Percentiles rank a stretch among this genome's conserved stretches.
Evolutionary conservation across 805 yeast species (phyloP).

Genomic region (Starmerella stigmatis): DNA sequence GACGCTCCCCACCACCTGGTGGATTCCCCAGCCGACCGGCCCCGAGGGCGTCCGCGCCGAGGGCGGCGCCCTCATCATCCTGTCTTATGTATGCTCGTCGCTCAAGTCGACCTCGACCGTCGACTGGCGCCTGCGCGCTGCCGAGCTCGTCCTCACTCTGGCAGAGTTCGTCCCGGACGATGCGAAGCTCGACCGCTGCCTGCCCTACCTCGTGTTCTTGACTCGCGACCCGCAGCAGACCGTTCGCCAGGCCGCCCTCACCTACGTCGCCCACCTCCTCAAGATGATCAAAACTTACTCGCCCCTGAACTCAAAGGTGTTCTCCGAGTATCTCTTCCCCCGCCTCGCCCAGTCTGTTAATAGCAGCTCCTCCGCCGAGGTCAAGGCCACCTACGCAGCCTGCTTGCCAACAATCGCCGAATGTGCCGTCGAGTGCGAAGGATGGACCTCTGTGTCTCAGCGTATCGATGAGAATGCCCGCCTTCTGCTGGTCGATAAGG

Average conservation of each 20-base stretch:
- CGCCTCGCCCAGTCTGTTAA: slow-evolving; percentile 40
- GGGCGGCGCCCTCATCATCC: slow-evolving; percentile 45
- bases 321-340: slow-evolving; percentile 76
- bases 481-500: slow-evolving; percentile 57
- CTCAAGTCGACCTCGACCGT: slow-evolving; percentile 53
- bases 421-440: slow-evolving; percentile 39
- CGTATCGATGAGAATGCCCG: slow-evolving; percentile 59
- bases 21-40: slow-evolving; percentile 9
- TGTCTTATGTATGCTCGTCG: slow-evolving; percentile 49
- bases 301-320: slow-evolving; percentile 64
- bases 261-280: slow-evolving; percentile 57
- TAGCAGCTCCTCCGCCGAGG: slow-evolving; percentile 35
- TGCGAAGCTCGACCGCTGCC: slow-evolving; percentile 69
- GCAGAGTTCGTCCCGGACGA: slow-evolving; percentile 73
- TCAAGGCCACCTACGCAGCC: slow-evolving; percentile 58
- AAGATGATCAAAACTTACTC: slow-evolving; percentile 52
- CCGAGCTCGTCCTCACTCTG: slow-evolving; percentile 65
- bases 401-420: slow-evolving; percentile 65
- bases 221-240: slow-evolving; percentile 56
- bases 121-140: slow-evolving; percentile 51
- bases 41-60: not conserved
- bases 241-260: slow-evolving; percentile 58
- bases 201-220: slow-evolving; percentile 69
- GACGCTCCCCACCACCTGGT: slow-evolving; percentile 8
- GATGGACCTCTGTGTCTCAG: slow-evolving; percentile 26